Evolutionary conservation across 169 alveolate genomes (phyloP).

Genomic region (Plasmodium inui): DNA sequence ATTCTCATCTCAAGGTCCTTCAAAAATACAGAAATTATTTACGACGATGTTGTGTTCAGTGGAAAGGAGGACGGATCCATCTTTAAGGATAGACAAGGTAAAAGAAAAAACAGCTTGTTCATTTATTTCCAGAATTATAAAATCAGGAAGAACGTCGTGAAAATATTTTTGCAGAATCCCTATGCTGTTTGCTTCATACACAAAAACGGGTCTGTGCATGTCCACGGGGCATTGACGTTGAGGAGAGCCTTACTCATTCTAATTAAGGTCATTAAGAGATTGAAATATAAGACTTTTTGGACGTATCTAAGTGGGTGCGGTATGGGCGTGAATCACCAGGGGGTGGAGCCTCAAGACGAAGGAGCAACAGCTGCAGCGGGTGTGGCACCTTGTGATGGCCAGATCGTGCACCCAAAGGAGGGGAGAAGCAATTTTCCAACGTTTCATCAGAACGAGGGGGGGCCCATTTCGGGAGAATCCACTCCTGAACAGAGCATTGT

Average conservation of each 20-base stretch:
- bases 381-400: background rate
- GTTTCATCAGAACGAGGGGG: background rate
- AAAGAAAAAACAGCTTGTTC: background rate
- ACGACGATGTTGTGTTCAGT: constrained; percentile 24
- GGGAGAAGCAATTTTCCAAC: background rate
- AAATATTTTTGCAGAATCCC: constrained; percentile 43
- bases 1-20: constrained; percentile 47
- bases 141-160: constrained; percentile 58
- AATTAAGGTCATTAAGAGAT: constrained; percentile 61
- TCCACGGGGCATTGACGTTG: constrained; percentile 41
- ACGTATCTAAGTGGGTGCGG: background rate
- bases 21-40: constrained; percentile 64
- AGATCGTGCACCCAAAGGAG: background rate
- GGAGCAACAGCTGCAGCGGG: background rate
- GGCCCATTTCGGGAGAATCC: background rate
- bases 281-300: constrained; percentile 74
- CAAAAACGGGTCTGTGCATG: constrained; percentile 59
- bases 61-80: constrained; percentile 8
- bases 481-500: background rate
- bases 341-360: background rate
- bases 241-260: constrained; percentile 18
- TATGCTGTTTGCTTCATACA: constrained; percentile 57
- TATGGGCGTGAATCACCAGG: background rate
- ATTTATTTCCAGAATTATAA: constrained; percentile 43
- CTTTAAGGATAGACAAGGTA: constrained; percentile 7